Evolutionary conservation across 352 stramenopile species (phyloP), one percentile per base, ranked within the genome.

Genomic region (Pythium vanterpoolii): DNA sequence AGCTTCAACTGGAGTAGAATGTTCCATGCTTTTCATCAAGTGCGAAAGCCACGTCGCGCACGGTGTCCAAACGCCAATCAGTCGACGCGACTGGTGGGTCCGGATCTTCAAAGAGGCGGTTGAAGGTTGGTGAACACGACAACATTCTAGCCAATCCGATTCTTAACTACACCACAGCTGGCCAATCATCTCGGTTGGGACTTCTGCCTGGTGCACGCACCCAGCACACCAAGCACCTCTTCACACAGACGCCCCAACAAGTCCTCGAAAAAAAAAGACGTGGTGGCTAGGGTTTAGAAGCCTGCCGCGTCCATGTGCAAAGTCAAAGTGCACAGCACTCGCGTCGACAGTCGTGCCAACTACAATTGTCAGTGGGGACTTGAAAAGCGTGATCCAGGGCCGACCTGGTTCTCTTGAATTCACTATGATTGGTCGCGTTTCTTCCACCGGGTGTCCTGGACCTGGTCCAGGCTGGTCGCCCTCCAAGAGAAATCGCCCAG

Each of bases 221-320:
- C n/a, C n/a, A n/a, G n/a, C n/a, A n/a, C n/a, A n/a, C n/a, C n/a
- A n/a, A n/a, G n/a, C n/a, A n/a, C n/a, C n/a, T n/a, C n/a, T n/a
- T n/a, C n/a, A n/a, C 44, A 31, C 44, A 26, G 31, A 36, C 8
- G 8, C 31, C 31, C 31, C 31, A 9, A 38, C 33, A 38, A 38
- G 10, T 38, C 40, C 13, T 46, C 45, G 19, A 18, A 56, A 64
- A 54, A 66, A 69, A 56, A 56, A 49, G 62, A 69, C 62, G 62
- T 69, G 62, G 64, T 54, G 62, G 62, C 10, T 69, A 61, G 62
- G 62, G 62, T 7, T 16, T 24, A 0, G 26, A 13, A 19, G 14
- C 26, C 50, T 58, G 50, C 36, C 48, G 47, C 39, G 50, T 58
- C 50, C 39, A 36, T 60, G 24, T 58, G 28, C 48, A 46, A 21